phyloP scores from a whole-genome alignment of 192 early-diverging fungal species.

The Helicostylum pulchrum region DNA sequence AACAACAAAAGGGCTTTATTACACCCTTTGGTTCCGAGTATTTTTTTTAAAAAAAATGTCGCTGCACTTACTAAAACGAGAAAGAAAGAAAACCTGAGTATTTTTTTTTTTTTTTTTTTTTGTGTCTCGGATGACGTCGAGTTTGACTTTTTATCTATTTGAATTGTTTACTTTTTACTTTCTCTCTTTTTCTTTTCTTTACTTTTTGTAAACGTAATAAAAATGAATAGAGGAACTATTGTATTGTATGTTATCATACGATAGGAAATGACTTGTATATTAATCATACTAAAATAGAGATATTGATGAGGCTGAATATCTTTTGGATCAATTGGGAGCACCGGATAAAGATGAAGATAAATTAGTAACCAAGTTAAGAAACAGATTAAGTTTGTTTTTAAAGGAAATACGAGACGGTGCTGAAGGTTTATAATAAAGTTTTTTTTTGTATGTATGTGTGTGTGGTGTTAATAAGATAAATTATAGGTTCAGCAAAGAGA shows the following conservation, averaged over 20 bases:
- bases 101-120: no score
- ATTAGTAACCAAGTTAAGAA: slow-evolving; percentile 31
- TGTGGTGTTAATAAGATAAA: neutral
- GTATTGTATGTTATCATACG: slow-evolving; percentile 13
- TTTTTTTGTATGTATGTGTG: neutral
- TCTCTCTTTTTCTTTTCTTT: neutral
- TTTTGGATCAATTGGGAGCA: slow-evolving; percentile 35
- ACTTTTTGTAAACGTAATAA: neutral
- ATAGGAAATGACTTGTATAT: neutral
- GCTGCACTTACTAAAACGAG: no score
- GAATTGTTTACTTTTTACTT: neutral
- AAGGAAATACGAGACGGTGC: slow-evolving; percentile 26
- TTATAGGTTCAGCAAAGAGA: slow-evolving; percentile 10
- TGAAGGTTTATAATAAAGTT: slow-evolving; percentile 18
- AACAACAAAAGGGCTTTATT: neutral
- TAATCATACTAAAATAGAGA: slow-evolving; percentile 15
- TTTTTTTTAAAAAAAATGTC: no score
- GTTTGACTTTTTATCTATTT: no score
- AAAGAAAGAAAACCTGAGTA: no score
- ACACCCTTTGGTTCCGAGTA: no score
- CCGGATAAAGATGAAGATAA: slow-evolving; percentile 35
- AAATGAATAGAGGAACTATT: slow-evolving; percentile 23
- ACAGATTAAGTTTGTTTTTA: slow-evolving; percentile 21
- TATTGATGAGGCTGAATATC: slow-evolving; percentile 38
- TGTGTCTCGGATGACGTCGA: slow-evolving; percentile 6